Base-by-base conservation (phyloP, 257 asterid genomes). In the Jaltomata sinuosa region DNA sequence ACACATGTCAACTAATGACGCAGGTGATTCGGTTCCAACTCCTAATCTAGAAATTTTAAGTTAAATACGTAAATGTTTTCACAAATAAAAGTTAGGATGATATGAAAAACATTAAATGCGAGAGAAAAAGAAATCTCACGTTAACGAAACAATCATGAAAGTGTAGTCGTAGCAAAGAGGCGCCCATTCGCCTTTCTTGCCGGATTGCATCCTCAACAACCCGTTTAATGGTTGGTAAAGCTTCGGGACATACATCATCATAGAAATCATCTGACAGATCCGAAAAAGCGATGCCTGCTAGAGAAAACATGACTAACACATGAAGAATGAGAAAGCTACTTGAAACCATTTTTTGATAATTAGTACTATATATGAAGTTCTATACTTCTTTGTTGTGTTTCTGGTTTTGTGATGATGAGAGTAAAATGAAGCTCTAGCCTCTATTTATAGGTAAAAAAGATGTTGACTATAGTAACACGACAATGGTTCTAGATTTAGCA, bases 131-230 rank as follows among this genome's bases (percentile, higher is more conserved):
- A 1, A 38, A 40, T 4, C 81, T 22, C 10, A 87, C 89, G 8
- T 85, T 83, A 67, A 83, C 86, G 3, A 87, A 85, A 55, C 89
- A 87, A 82, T 87, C 89, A 40, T 87, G 88, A 81, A 87, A 87
- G 78, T 84, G 86, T 2, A 85, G 61, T 27, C 89, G 86, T 11
- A 87, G 79, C 55, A 87, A 55, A 14, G 89, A 87, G 22, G 81
- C 89, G 3, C 89, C 89, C 86, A 87, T 90, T 47, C 92, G 88
- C 34, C 84, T 55, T 50, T 91, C 91, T 34, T 74, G 54, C 27
- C 11, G 29, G 16, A 91, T 32, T 5, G 91, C 93, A 16, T 64
- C 89, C 49, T 81, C 65, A 0, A 91, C 92, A 5, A 87, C 86
- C 1, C 87, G 67, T 76, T 40, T 84, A 61, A 91, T 89, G 15